Percentiles rank a stretch among this genome's conserved stretches.
phyloP scores from a whole-genome alignment of 148 eudicot species.

The Mesembryanthemum crystallinum region DNA sequence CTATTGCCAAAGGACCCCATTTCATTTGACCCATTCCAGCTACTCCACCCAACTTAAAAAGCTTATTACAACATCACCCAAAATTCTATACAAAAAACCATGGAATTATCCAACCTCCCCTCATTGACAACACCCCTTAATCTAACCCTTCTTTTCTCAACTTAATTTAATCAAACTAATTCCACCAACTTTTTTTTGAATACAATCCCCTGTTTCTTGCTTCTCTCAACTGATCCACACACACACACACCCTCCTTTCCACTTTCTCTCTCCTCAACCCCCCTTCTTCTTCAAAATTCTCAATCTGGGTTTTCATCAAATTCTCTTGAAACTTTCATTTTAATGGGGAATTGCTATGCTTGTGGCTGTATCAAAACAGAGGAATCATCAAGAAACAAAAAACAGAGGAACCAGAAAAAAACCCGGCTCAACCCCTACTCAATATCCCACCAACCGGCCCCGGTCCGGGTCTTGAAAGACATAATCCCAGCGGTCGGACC shows the following conservation, averaged over 20 bases:
- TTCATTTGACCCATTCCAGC: conserved; percentile 25
- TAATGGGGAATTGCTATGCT: conserved; percentile 68
- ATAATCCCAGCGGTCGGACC: conserved; percentile 34
- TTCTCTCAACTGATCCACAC: conserved; percentile 28
- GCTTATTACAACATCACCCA: too few species aligned
- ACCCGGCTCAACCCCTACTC: conserved; percentile 57
- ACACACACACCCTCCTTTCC: too few species aligned
- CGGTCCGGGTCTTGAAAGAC: conserved; percentile 64
- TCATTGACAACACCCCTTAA: conserved; percentile 26
- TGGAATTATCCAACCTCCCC: conserved; percentile 19
- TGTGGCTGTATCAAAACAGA: conserved; percentile 35
- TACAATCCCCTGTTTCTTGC: not conserved
- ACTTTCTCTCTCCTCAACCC: conserved; percentile 2
- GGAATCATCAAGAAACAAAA: conserved; percentile 14
- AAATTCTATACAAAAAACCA: not conserved
- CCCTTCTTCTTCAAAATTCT: conserved; percentile 3
- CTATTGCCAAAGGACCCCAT: conserved; percentile 10
- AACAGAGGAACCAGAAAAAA: conserved; percentile 24
- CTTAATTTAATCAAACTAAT: not conserved
- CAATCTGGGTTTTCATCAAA: not conserved
- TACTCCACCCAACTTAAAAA: conserved; percentile 28
- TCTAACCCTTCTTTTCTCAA: conserved; percentile 20
- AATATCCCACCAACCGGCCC: conserved; percentile 38
- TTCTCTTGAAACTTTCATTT: not conserved
- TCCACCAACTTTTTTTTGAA: conserved; percentile 25